Conservation (phyloP, 768 basidiomycete species). For the Phaeotremella skinneri region DNA sequence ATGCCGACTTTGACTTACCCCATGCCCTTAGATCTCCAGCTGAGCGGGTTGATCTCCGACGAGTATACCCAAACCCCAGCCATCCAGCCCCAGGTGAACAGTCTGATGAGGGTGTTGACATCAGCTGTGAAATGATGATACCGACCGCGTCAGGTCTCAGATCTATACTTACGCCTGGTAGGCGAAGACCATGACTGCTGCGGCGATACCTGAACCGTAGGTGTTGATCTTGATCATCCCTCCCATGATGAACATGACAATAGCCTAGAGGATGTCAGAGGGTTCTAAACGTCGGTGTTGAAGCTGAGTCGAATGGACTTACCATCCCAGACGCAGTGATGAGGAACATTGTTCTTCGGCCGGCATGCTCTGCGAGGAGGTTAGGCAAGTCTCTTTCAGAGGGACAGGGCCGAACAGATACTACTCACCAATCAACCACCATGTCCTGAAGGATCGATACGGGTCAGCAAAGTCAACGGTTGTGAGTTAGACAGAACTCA, state of each 20-base stretch:
- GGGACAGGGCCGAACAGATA: not conserved
- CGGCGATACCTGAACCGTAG: constrained; percentile 14
- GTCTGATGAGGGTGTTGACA: not conserved
- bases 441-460: constrained; percentile 7
- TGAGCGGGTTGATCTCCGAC: constrained; percentile 32
- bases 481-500: constrained; percentile 1
- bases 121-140: not conserved
- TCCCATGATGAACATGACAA: constrained; percentile 29
- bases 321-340: constrained; percentile 26
- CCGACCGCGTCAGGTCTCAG: not conserved
- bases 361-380: constrained; percentile 15
- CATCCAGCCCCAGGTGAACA: constrained; percentile 21
- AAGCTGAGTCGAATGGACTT: not conserved
- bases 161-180: constrained; percentile 13
- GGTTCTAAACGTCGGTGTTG: not conserved
- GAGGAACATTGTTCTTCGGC: constrained; percentile 21
- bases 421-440: constrained; percentile 22
- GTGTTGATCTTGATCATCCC: constrained; percentile 32
- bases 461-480: not conserved
- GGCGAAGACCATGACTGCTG: constrained; percentile 16
- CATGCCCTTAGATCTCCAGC: constrained; percentile 25
- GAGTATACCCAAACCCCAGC: constrained; percentile 36
- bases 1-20: constrained; percentile 11
- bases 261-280: constrained; percentile 7
- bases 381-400: constrained; percentile 5